Evolutionary conservation across 1,139 yeast genomes (phyloP).

Genomic region (Nakaseomyces nivariensis): DNA sequence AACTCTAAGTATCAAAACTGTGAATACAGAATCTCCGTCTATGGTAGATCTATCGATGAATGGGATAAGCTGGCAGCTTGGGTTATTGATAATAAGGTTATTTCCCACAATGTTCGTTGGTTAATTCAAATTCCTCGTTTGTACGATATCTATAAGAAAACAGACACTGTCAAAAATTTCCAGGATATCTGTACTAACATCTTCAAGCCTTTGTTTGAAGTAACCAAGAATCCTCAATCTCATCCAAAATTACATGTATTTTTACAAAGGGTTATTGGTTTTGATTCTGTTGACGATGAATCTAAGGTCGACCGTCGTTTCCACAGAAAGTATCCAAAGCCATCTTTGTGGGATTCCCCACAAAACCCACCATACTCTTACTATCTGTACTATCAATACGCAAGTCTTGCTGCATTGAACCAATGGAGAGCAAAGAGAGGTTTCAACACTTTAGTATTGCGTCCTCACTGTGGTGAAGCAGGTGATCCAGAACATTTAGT

Average conservation of each 20-base stretch:
- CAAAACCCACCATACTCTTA: conserved; percentile 97
- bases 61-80: conserved; percentile 95
- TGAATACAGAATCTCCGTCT: conserved; percentile 88
- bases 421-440: conserved; percentile 66
- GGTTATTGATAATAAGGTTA: conserved; percentile 86
- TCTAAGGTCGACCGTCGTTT: conserved; percentile 78
- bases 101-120: conserved; percentile 96
- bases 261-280: conserved; percentile 89
- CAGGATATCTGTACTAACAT: conserved; percentile 68
- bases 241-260: conserved; percentile 87
- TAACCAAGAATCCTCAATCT: conserved; percentile 66
- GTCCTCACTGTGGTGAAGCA: conserved; percentile 99
- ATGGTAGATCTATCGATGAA: conserved; percentile 81
- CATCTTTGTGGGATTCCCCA: conserved; percentile 65
- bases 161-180: conserved; percentile 60
- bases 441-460: conserved; percentile 77
- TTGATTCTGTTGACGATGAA: conserved; percentile 97
- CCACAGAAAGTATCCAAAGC: conserved; percentile 73
- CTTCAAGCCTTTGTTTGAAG: conserved; percentile 89
- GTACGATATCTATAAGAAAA: conserved; percentile 77
- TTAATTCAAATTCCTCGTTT: conserved; percentile 88
- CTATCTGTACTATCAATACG: conserved; percentile 78
- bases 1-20: conserved; percentile 94
- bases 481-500: conserved; percentile 97
- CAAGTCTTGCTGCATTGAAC: conserved; percentile 79